Evolutionary conservation across 2,329 filamentous ascomycete species (phyloP), one percentile per base, ranked within the genome.

Genomic region (Venturia nashicola): DNA sequence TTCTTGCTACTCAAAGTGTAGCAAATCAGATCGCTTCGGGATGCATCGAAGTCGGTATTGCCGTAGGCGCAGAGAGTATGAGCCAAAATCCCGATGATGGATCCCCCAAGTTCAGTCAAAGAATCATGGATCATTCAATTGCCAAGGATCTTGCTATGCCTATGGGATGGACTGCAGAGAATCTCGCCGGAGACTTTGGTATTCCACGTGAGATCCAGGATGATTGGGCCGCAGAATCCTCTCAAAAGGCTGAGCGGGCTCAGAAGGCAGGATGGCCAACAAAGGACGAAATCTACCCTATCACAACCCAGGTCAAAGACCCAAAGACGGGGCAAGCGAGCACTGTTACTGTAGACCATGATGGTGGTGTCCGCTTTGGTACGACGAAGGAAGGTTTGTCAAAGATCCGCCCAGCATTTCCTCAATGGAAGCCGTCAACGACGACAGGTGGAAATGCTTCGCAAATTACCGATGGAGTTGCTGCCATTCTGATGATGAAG

Each of bases 51-150:
- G 78, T 97, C 67, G 94, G 94, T 70, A 86, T 97, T 69, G 94
- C 92, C 69, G 92, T 92, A n/a, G 94, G 94, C 72, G 91, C 96
- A 32, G 94, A 99, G 85, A 94, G 89, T 80, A 99, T 99, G 94
- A 89, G 85, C 72, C 82, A 82, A 65, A 86, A 83, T 62, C 77
- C 96, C 66, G 83, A 79, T 69, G 82, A 87, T 1, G 86, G 82
- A 5, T 75, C 77, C 1, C 81, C 83, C 11, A 89, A 97, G 73
- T 97, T 97, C 75, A 93, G 87, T 40, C 92, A 93, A 27, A 81
- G 81, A 55, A 85, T 97, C 67, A 90, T 97, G 73, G 83, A 80
- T 70, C 83, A 94, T 80, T 83, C 85, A 67, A 88, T 94, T 73
- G 84, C 92, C 27, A 89, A 89, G 71, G 95, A 97, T 83, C 97